Conservation (phyloP, 768 basidiomycete genomes). For the Coprinellus aureogranulatus region DNA sequence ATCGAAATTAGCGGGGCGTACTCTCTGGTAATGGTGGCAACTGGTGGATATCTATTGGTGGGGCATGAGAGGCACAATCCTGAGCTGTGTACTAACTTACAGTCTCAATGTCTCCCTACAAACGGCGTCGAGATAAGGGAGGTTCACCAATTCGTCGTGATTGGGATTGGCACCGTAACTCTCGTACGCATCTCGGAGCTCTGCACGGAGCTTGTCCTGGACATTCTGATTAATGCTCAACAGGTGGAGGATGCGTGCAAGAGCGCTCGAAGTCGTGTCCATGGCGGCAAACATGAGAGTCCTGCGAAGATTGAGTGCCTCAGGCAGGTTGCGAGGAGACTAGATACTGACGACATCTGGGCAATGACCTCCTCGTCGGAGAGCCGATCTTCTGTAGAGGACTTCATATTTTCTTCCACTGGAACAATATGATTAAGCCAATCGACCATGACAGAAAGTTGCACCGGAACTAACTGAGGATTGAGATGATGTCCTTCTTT, state of each 20-base stretch:
- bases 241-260: slow-evolving; percentile 24
- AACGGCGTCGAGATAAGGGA: slow-evolving; percentile 32
- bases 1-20: not conserved
- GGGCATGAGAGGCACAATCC: not conserved
- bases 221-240: slow-evolving; percentile 26
- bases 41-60: not conserved
- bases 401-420: slow-evolving; percentile 36
- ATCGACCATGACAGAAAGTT: not conserved
- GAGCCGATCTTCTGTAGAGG: slow-evolving; percentile 29
- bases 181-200: slow-evolving; percentile 22
- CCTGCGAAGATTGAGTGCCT: slow-evolving; percentile 8
- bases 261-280: slow-evolving; percentile 28
- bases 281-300: slow-evolving; percentile 28
- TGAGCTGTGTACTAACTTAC: slow-evolving; percentile 5
- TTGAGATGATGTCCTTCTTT: slow-evolving; percentile 43
- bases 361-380: slow-evolving; percentile 32
- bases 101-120: slow-evolving; percentile 30
- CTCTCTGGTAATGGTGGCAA: slow-evolving; percentile 1
- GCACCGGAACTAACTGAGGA: slow-evolving; percentile 34
- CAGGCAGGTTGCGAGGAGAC: not conserved
- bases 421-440: too few relatives aligned
- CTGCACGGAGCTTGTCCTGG: slow-evolving; percentile 29
- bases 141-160: slow-evolving; percentile 26
- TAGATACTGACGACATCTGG: slow-evolving; percentile 22
- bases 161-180: slow-evolving; percentile 19